Evolutionary conservation across 768 basidiomycete genomes (phyloP), one percentile per base, ranked within the genome.

Genomic region (Collybia sordida): DNA sequence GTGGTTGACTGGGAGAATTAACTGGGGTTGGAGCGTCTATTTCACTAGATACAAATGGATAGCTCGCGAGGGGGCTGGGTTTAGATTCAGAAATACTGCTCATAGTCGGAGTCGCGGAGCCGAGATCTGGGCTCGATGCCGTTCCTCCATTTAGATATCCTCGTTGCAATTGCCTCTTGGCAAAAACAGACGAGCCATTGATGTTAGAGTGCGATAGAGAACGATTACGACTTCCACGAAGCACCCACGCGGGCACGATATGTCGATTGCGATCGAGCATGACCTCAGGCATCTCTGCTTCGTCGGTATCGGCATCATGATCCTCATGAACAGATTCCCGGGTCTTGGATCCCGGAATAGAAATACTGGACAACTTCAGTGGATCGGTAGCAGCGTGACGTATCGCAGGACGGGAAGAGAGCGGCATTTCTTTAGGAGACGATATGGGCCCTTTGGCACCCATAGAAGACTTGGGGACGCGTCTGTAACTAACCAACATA

Each of bases 401-500:
- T 14, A 49, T 42, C 11, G 56, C 37, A 51, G 63, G 42, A 59
- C 65, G 48, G 59, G 62, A 41, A 59, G 64, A 38, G 64, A 67
- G 55, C 8, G 64, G 44, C 15, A 47, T 42, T 55, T 58, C 54
- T 23, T 50, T 50, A 15, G 51, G 56, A 39, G 34, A 65, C 49
- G 49, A 23, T 53, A 54, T 28, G 21, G 58, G 59, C 31, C 62
- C 56, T 15, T 65, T 59, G 11, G 66, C 60, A 11, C 31, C 31
- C 31, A 12, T 31, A 6, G 31, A 31, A 31, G 31, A 31, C 59
- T 77, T 84, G 12, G 79, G 71, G 35, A 93, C 89, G 12, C 88
- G 82, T 21, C 97, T 85, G 64, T 98, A 98, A 45, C 88, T 96
- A 59, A 99, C 96, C 36, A 98, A 80, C 93, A 99, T 97, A 47